phyloP scores from a whole-genome alignment of 139 green algal genomes.

The Trebouxia sp. region DNA sequence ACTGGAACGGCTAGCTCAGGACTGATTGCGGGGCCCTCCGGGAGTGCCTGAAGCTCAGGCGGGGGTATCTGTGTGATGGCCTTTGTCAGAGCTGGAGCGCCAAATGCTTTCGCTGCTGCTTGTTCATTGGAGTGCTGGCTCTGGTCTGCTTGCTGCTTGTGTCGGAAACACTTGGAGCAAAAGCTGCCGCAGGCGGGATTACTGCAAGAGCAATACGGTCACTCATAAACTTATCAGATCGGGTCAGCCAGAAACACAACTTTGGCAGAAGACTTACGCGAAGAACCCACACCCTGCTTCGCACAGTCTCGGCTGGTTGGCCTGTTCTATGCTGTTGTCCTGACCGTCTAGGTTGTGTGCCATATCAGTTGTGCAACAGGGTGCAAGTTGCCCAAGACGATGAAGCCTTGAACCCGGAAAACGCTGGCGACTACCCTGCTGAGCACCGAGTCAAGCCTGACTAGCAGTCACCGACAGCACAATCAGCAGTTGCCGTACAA shows the following conservation, averaged over 20 bases:
- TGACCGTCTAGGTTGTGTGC: slow-evolving; percentile 21
- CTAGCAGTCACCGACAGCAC: too few species aligned
- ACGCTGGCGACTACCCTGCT: too few species aligned
- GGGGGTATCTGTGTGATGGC: slow-evolving; percentile 12
- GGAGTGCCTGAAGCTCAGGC: not conserved
- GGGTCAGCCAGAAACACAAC: too few species aligned
- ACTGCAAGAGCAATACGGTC: slow-evolving; percentile 23
- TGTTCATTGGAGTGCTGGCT: slow-evolving; percentile 24
- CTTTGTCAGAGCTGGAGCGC: not conserved
- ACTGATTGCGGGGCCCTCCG: not conserved
- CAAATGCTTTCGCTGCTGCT: slow-evolving; percentile 20
- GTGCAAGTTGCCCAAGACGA: not conserved
- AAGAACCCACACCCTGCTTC: slow-evolving; percentile 74
- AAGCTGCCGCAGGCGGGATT: slow-evolving; percentile 43
- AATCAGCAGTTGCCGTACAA: too few species aligned
- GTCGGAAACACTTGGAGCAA: slow-evolving; percentile 74
- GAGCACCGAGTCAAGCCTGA: too few species aligned
- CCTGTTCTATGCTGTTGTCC: slow-evolving; percentile 36
- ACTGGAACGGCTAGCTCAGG: not conserved
- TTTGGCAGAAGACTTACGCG: slow-evolving; percentile 49
- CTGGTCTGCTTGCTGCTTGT: slow-evolving; percentile 37
- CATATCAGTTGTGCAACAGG: slow-evolving; percentile 2
- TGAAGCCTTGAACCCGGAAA: not conserved
- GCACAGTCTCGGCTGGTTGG: slow-evolving; percentile 56
- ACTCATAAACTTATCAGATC: not conserved